A percentile compares a stretch with the other conserved stretches of the same genome.
phyloP scores from a whole-genome alignment of 1,284 basidiomycete genomes.

The Sanghuangporus baumii region DNA sequence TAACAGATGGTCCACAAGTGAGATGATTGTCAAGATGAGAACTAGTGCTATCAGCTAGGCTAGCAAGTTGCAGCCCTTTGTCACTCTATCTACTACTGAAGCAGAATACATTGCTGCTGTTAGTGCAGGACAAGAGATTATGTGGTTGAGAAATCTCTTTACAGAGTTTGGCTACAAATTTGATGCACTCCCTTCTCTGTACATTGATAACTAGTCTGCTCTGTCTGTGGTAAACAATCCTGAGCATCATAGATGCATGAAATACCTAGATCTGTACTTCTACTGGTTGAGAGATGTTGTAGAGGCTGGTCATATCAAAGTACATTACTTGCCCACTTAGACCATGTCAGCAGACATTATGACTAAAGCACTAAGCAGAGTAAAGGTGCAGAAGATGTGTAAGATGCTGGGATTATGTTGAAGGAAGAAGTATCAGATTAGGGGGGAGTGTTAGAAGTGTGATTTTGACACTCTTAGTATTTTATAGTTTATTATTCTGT shows the following conservation, averaged over 20 bases:
- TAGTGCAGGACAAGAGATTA: constrained; percentile 25
- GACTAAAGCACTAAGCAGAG: neutral
- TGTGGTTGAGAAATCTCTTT: constrained; percentile 33
- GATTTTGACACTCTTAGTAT: neutral
- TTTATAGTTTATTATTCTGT: neutral
- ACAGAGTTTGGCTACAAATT: constrained; percentile 24
- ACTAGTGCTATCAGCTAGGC: too few relatives aligned
- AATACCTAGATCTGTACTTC: constrained; percentile 26
- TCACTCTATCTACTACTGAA: too few relatives aligned
- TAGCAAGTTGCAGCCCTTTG: too few relatives aligned
- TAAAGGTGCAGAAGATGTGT: neutral
- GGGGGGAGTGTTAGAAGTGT: neutral
- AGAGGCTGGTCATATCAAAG: constrained; percentile 14
- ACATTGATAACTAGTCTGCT: constrained; percentile 25
- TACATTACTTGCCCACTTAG: neutral
- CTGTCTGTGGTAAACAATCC: constrained; percentile 25
- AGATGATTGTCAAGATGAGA: constrained; percentile 12
- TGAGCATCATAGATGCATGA: constrained; percentile 23
- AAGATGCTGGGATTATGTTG: too few relatives aligned
- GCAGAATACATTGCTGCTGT: constrained; percentile 4
- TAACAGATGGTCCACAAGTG: neutral
- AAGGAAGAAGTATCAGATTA: too few relatives aligned
- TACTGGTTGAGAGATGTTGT: constrained; percentile 24
- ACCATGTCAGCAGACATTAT: constrained; percentile 2
- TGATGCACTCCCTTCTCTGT: constrained; percentile 18